Conservation (phyloP, 2,329 filamentous ascomycete genomes). For the Botrytis galanthina region DNA sequence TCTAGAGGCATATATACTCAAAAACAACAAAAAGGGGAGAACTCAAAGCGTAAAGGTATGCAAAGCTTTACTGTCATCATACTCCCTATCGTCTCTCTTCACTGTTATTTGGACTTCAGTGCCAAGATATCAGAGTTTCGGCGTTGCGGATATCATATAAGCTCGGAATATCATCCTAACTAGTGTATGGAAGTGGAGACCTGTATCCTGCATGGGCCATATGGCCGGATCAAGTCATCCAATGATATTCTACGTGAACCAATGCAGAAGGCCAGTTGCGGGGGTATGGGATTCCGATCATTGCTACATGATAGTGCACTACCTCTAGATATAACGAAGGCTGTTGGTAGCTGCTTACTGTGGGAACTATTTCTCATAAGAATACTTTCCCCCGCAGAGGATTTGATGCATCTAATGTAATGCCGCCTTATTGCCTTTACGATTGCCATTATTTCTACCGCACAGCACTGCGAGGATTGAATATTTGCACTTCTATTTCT, state of each 20-base stretch:
- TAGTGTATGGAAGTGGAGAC: slow-evolving; percentile 31
- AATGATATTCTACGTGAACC: slow-evolving; percentile 4
- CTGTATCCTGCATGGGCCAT: slow-evolving; percentile 29
- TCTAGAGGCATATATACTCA: not conserved
- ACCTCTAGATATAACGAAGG: slow-evolving; percentile 33
- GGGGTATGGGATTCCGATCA: slow-evolving; percentile 27
- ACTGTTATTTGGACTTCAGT: not conserved
- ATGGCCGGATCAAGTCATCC: slow-evolving; percentile 29
- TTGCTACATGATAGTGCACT: slow-evolving; percentile 19
- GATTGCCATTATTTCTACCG: slow-evolving; percentile 94
- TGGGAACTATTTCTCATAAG: not conserved
- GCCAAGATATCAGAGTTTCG: slow-evolving; percentile 15
- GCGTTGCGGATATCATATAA: slow-evolving; percentile 24
- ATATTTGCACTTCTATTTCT: slow-evolving; percentile 75
- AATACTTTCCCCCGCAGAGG: not conserved
- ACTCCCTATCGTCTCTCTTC: not conserved
- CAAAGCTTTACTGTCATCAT: not conserved
- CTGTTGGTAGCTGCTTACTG: slow-evolving; percentile 18
- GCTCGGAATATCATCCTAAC: slow-evolving; percentile 26
- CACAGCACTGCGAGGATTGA: slow-evolving; percentile 82
- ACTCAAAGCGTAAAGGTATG: slow-evolving; percentile 7
- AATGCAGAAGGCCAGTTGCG: slow-evolving; percentile 28
- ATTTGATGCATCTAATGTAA: slow-evolving; percentile 41
- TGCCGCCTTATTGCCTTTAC: slow-evolving; percentile 79
- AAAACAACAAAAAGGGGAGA: no score